These are phyloP conservation scores for Scedosporium boydii DNA, from an alignment of 2,329 filamentous ascomycete genomes.

Conservation along the genomic window DNA sequence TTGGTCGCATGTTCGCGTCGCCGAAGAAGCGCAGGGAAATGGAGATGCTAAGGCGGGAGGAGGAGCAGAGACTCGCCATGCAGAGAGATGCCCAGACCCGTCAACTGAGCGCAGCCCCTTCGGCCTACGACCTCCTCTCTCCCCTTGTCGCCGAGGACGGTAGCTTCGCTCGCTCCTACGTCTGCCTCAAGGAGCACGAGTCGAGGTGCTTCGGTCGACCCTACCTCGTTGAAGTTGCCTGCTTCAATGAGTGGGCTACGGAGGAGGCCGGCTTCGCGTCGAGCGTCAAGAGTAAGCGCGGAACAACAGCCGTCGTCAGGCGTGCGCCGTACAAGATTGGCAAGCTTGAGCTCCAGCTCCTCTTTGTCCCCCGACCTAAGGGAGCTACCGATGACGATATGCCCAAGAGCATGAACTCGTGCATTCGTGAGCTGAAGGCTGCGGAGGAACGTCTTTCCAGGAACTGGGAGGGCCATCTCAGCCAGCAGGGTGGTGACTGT, in stretches of 20 bases:
- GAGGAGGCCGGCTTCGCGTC: constrained; percentile 71
- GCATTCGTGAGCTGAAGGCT: constrained; percentile 84
- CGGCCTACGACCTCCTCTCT: constrained; percentile 78
- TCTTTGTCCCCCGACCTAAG: constrained; percentile 91
- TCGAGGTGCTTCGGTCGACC: constrained; percentile 78
- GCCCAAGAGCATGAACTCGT: constrained; percentile 98
- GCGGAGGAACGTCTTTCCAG: constrained; percentile 72
- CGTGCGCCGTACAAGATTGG: constrained; percentile 94
- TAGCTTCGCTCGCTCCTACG: constrained; percentile 88
- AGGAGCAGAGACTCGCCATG: constrained; percentile 63
- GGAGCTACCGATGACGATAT: constrained; percentile 85
- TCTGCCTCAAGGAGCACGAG: constrained; percentile 90
- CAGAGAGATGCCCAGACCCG: constrained; percentile 56
- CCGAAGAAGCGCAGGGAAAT: constrained; percentile 96
- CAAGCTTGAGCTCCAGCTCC: constrained; percentile 84
- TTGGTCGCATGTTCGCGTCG: constrained; percentile 86
- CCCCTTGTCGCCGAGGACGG: constrained; percentile 83
- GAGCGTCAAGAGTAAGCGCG: constrained; percentile 91
- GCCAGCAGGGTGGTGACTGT: constrained; percentile 95
- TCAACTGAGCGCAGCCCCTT: constrained; percentile 53
- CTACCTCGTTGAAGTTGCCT: constrained; percentile 78
- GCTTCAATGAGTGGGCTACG: constrained; percentile 97
- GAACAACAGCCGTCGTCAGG: constrained; percentile 59
- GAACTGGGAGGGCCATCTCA: constrained; percentile 80
- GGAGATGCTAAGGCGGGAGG: constrained; percentile 73